These are phyloP conservation scores for Ligustrum vulgare DNA, from an alignment of 257 asterid species.

Conservation along the genomic window DNA sequence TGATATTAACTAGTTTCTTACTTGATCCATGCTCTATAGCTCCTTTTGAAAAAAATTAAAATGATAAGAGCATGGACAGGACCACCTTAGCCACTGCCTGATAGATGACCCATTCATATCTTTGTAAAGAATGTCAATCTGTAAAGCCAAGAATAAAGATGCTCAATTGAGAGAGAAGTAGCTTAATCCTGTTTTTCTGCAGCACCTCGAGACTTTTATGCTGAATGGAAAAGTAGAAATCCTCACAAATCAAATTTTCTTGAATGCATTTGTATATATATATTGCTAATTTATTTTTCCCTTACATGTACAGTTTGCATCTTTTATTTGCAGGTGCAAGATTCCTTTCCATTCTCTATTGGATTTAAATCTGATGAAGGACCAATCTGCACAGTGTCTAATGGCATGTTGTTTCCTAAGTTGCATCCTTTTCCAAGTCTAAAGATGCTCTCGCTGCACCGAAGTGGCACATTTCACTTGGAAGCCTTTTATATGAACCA, in stretches of 20 bases:
- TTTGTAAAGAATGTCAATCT: slow-evolving; percentile 2
- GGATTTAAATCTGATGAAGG: slow-evolving; percentile 69
- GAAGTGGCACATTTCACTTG: slow-evolving; percentile 59
- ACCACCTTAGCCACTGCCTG: neutral
- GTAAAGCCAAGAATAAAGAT: neutral
- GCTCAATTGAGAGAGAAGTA: slow-evolving; percentile 11
- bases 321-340: slow-evolving; percentile 71
- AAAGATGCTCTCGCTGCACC: slow-evolving; percentile 67
- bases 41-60: neutral
- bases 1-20: slow-evolving; percentile 2
- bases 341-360: slow-evolving; percentile 78
- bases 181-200: slow-evolving; percentile 9
- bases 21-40: neutral
- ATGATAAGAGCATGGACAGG: neutral
- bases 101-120: slow-evolving; percentile 11
- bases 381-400: slow-evolving; percentile 46
- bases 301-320: slow-evolving; percentile 19
- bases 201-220: slow-evolving; percentile 15
- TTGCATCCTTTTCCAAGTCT: slow-evolving; percentile 71
- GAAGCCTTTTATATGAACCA: slow-evolving; percentile 67
- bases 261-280: neutral
- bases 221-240: slow-evolving; percentile 15
- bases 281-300: neutral
- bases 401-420: slow-evolving; percentile 62
- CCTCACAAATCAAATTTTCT: neutral